Evolutionary conservation across 1,139 yeast genomes (phyloP), one percentile per base, ranked within the genome.

Genomic region (Yamadazyma trypodendri): DNA sequence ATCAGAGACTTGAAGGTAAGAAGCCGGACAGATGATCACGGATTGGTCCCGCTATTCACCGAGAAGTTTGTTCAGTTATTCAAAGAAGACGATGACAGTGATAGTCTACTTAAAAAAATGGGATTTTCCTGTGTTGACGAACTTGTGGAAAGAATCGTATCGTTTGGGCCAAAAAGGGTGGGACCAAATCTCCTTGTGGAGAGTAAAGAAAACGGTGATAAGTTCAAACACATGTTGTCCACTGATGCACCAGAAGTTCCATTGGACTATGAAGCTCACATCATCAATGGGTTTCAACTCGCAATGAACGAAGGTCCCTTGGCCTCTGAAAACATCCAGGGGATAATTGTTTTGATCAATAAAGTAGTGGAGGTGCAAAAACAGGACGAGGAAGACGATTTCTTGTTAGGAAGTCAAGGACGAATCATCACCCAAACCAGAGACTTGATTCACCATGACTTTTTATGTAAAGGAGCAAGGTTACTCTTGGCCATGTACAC

Each of bases 401-500:
- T 42, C 35, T 53, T 63, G 14, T 51, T 60, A 12, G 72, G 79
- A 41, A 50, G 77, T 24, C 71, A 81, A 4, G 95, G 96, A 11
- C 77, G 90, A 51, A 64, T 88, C 22, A 81, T 90, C 37, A 78
- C 90, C 1, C 72, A 78, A 2, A 79, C 89, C 0, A 79, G 90
- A 50, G 94, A 86, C 46, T 63, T 79, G 7, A 82, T 94, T 35
- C 87, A 85, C 52, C 69, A 73, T 31, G 77, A 81, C 1, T 77
- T 90, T 52, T 58, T 85, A 28, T 80, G 77, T 38, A 85, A 90
- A 80, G 84, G 97, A 0, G 96, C 97, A 7, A 74, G 98, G 42
- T 63, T 94, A 37, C 81, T 85, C 75, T 74, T 94, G 51, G 98
- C 98, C 3, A 87, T 85, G 80, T 94, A 92, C 56, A 73, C 87